Evolutionary conservation across 1,139 yeast species (phyloP), one percentile per base, ranked within the genome.

Genomic region (Diutina pseudorugosa): DNA sequence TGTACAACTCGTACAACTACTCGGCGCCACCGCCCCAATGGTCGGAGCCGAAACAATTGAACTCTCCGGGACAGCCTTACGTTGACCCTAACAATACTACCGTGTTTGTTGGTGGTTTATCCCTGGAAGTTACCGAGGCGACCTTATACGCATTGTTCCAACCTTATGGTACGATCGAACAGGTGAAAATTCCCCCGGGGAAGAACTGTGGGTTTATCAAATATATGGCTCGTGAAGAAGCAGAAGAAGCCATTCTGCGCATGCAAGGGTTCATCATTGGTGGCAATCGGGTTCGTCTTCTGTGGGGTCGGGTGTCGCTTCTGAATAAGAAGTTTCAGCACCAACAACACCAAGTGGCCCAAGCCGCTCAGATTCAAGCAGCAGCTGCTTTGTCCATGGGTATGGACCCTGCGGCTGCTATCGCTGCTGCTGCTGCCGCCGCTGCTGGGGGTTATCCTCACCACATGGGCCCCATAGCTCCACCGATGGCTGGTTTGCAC

Each of bases 191-290:
- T 51, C 96, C 96, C 9, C 83, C 85, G 4, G 96, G 96, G 16
- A 90, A 90, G 64, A 94, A 94, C 54, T 90, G 97, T 69, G 98
- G 96, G 1, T 91, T 90, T 70, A 91, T 90, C 54, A 94, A 87
- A 65, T 90, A 83, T 64, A 77, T 82, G 30, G 78, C 81, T 45
- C 76, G 95, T 55, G 84, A 82, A 57, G 86, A 89, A 58, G 97
- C 97, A 0, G 96, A 90, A 65, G 82, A 83, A 51, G 96, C 97
- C 14, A 89, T 90, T 58, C 80, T 85, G 48, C 87, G 87, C 52
- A 85, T 91, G 95, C 96, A 90, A 69, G 97, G 97, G 3, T 90
- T 83, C 62, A 83, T 90, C 41, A 84, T 91, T 61, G 94, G 90
- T 12, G 94, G 91, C 52, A 83, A 87, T 52, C 76, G 96, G 53